A percentile compares a stretch with the other conserved stretches of the same genome.
These are phyloP conservation scores for Vitis hybrid DNA, from an alignment of 177 flowering plant species.

Conservation along the genomic window DNA sequence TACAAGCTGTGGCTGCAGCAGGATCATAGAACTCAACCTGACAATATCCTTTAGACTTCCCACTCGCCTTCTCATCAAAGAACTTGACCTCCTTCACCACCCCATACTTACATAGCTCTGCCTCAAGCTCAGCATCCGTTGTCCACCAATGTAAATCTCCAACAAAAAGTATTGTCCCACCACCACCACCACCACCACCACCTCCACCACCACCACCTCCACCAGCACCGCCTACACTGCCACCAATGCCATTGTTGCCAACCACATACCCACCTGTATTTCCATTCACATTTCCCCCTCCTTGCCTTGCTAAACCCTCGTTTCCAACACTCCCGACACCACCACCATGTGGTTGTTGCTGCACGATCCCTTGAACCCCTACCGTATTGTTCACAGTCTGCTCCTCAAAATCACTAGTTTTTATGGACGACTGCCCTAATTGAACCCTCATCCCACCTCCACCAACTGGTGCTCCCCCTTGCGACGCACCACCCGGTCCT, in stretches of 20 bases:
- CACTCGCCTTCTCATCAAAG: conserved; percentile 91
- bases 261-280: conserved; percentile 18
- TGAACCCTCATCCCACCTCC: conserved; percentile 65
- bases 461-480: conserved; percentile 16
- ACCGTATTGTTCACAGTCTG: conserved; percentile 27
- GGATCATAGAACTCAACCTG: conserved; percentile 90
- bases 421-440: conserved; percentile 41
- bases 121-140: conserved; percentile 89
- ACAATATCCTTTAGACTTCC: conserved; percentile 93
- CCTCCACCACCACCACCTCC: conserved; percentile 21
- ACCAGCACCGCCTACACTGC: conserved; percentile 13
- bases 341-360: conserved; percentile 24
- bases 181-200: conserved; percentile 35
- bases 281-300: conserved; percentile 21
- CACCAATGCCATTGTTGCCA: conserved; percentile 12
- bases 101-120: conserved; percentile 74
- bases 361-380: conserved; percentile 30
- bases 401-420: conserved; percentile 34
- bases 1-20: conserved; percentile 71
- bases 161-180: conserved; percentile 74
- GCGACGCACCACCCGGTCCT: conserved; percentile 15
- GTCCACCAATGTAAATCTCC: conserved; percentile 99
- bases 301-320: conserved; percentile 34
- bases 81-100: conserved; percentile 83
- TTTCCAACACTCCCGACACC: conserved; percentile 22